A percentile compares a stretch with the other conserved stretches of the same genome.
Evolutionary conservation across 441 rosid species (phyloP).

Genomic region (Syzygium malaccense): DNA sequence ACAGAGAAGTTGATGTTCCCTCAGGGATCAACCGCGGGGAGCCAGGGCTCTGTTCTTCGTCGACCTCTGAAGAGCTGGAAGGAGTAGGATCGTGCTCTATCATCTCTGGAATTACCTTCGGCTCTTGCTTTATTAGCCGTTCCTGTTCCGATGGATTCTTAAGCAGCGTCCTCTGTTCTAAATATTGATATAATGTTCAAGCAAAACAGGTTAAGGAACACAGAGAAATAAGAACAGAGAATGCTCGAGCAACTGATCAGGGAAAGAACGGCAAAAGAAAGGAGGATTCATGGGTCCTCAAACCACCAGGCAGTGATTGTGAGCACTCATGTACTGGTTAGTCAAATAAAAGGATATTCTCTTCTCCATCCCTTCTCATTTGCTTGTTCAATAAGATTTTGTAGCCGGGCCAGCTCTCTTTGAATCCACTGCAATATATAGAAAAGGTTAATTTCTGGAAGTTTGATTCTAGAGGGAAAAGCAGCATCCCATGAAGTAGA

Average conservation of each 20-base stretch:
- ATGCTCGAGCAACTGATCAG: neutral
- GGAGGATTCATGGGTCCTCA: neutral
- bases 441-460: neutral
- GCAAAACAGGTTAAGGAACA: conserved; percentile 25
- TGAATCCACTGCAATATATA: conserved; percentile 27
- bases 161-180: conserved; percentile 31
- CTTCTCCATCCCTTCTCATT: conserved; percentile 51
- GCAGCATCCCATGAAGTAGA: neutral
- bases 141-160: conserved; percentile 33
- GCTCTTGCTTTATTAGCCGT: conserved; percentile 32
- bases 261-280: neutral
- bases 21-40: neutral
- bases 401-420: conserved; percentile 31
- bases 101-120: conserved; percentile 33
- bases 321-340: neutral
- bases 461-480: neutral
- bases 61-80: conserved; percentile 3
- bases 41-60: neutral
- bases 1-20: neutral
- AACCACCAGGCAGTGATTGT: neutral
- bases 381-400: conserved; percentile 31
- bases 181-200: conserved; percentile 22
- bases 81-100: conserved; percentile 11
- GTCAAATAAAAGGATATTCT: conserved; percentile 47
- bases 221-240: neutral